Percentiles rank a stretch among this genome's conserved stretches.
phyloP scores from a whole-genome alignment of 352 stramenopile species.

The Phytophthora vignae region DNA sequence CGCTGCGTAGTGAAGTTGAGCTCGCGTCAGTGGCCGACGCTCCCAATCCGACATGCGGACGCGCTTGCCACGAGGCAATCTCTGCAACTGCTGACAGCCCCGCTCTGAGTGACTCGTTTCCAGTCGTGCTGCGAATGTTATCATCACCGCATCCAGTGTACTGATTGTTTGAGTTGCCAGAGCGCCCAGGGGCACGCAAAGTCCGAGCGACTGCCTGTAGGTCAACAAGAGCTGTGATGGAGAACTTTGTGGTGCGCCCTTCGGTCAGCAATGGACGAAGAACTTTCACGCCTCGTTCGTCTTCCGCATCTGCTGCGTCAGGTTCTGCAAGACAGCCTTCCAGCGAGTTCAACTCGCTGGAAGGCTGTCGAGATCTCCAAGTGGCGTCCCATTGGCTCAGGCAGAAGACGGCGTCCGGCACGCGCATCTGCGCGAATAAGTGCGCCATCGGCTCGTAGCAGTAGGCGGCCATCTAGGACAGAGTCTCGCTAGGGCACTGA shows the following conservation, averaged over 20 bases:
- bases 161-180: background rate
- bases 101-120: constrained; percentile 9
- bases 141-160: background rate
- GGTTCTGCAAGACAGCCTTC: no score
- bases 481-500: no score
- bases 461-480: no score
- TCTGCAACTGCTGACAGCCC: constrained; percentile 60
- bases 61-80: constrained; percentile 76
- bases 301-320: no score
- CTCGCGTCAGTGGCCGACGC: constrained; percentile 64
- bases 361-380: no score
- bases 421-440: no score
- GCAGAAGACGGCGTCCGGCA: no score
- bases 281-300: no score
- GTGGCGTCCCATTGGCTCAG: no score
- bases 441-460: no score
- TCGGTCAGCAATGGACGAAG: constrained; percentile 55
- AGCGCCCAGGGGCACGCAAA: background rate
- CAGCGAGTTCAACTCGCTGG: no score
- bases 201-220: constrained; percentile 46
- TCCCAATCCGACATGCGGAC: constrained; percentile 82
- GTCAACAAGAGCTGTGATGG: constrained; percentile 64
- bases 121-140: constrained; percentile 29
- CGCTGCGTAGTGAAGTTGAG: constrained; percentile 78
- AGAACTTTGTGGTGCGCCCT: constrained; percentile 24